Evolutionary conservation across 2,329 filamentous ascomycete genomes (phyloP).

Genomic region (Xylaria sp.): DNA sequence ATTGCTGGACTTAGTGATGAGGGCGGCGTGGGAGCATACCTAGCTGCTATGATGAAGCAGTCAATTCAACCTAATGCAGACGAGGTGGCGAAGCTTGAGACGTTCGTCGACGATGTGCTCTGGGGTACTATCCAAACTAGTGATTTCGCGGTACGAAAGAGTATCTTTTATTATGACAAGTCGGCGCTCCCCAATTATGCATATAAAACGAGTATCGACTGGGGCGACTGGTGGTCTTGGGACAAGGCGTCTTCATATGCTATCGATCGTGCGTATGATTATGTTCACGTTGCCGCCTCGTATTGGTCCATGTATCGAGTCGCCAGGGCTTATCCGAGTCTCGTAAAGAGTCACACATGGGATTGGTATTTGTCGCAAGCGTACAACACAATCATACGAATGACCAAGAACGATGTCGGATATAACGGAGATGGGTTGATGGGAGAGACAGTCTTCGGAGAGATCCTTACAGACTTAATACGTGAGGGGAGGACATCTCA

Average conservation of each 20-base stretch:
- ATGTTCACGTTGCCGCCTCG: conserved; percentile 60
- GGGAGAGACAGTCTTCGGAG: conserved; percentile 64
- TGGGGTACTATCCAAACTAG: conserved; percentile 55
- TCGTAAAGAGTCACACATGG: conserved; percentile 51
- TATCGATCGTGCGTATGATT: conserved; percentile 61
- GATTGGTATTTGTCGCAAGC: conserved; percentile 62
- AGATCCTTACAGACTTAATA: conserved; percentile 57
- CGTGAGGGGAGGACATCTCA: conserved; percentile 51
- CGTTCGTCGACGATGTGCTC: conserved; percentile 58
- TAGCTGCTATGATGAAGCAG: conserved; percentile 62
- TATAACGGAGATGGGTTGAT: conserved; percentile 59
- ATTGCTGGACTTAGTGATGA: conserved; percentile 66
- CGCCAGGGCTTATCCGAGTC: conserved; percentile 53
- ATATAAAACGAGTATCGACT: conserved; percentile 53
- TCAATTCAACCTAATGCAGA: conserved; percentile 53
- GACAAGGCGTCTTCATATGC: conserved; percentile 51
- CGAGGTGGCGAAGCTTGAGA: conserved; percentile 59
- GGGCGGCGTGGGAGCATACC: conserved; percentile 61
- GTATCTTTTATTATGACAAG: conserved; percentile 63
- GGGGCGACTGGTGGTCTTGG: conserved; percentile 59
- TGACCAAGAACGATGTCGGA: conserved; percentile 46
- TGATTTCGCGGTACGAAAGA: conserved; percentile 58
- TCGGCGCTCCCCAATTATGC: conserved; percentile 47
- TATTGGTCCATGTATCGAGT: conserved; percentile 65
- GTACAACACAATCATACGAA: conserved; percentile 54